Evolutionary conservation across 805 yeast species (phyloP), one percentile per base, ranked within the genome.

Genomic region (Zygoascus tannicola): DNA sequence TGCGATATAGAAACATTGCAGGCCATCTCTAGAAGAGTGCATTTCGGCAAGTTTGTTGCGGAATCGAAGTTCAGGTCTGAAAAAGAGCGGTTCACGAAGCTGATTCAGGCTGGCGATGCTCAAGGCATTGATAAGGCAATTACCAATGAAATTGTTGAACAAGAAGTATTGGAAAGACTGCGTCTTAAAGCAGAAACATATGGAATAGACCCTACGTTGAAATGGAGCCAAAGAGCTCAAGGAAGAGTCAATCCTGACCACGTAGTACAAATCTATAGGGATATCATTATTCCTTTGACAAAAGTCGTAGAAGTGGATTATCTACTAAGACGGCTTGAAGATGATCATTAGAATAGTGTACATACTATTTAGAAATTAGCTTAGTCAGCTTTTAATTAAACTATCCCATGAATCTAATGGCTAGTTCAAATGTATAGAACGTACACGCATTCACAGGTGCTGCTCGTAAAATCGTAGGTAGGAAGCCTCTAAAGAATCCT

Each of bases 401-500:
- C 40, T 51, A 59, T 18, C 60, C 64, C 41, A 63, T 46, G 16
- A 49, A 44, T 36, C 64, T 42, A 18, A 88, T 81, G 3, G 95
- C 84, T 41, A 82, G 65, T 64, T 92, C 99, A 61, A 92, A 92
- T 2, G 94, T 87, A 36, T 86, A 81, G 66, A 92, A 92, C 0
- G 98, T 94, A 23, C 94, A 95, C 35, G 95, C 99, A 60, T 92
- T 94, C 3, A 94, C 98, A 0, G 98, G 98, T 2, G 95, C 95
- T 40, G 99, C 97, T 66, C 99, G 81, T 51, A 92, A 68, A 50
- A 92, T 76, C 0, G 97, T 88, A 32, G 98, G 97, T 16, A 78
- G 64, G 59, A 94, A 88, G 1, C 99, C 99, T 65, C 81, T 81
- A 66, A 85, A 84, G 57, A 92, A 83, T 0, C 95, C 95, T 50